phyloP scores from a whole-genome alignment of 106 monocot species.

The Amphibolis antarctica region DNA sequence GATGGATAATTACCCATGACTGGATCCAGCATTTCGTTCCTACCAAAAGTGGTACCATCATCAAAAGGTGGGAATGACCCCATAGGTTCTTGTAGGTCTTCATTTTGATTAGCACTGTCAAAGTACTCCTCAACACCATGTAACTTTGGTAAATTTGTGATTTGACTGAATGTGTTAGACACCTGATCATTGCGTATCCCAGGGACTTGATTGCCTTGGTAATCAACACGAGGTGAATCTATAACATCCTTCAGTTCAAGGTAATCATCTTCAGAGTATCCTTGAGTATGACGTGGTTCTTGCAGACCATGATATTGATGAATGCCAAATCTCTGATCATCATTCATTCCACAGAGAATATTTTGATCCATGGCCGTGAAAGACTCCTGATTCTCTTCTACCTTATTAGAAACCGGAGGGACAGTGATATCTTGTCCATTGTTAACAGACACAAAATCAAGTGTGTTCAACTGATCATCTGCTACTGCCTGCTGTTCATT shows the following conservation, averaged over 20 bases:
- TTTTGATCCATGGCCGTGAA: neutral
- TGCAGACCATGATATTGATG: neutral
- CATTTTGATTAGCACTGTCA: neutral
- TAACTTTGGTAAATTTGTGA: neutral
- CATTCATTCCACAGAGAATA: neutral
- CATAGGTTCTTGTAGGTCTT: neutral
- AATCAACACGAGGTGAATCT: neutral
- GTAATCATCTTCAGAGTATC: conserved; percentile 9
- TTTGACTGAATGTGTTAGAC: neutral
- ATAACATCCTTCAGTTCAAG: conserved; percentile 14
- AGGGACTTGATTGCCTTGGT: neutral
- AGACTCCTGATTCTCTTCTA: neutral
- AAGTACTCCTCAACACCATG: conserved; percentile 16
- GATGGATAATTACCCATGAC: neutral
- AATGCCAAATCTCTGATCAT: neutral
- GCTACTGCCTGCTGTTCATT: neutral
- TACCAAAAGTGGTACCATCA: neutral
- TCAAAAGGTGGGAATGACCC: neutral
- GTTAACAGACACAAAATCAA: neutral
- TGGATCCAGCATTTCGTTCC: neutral
- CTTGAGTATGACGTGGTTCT: neutral
- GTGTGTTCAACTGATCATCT: neutral
- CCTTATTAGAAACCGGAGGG: neutral
- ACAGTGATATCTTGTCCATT: neutral
- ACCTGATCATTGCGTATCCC: neutral